Evolutionary conservation across 305 asterid species (phyloP).

Genomic region (Fraxinus latifolia): DNA sequence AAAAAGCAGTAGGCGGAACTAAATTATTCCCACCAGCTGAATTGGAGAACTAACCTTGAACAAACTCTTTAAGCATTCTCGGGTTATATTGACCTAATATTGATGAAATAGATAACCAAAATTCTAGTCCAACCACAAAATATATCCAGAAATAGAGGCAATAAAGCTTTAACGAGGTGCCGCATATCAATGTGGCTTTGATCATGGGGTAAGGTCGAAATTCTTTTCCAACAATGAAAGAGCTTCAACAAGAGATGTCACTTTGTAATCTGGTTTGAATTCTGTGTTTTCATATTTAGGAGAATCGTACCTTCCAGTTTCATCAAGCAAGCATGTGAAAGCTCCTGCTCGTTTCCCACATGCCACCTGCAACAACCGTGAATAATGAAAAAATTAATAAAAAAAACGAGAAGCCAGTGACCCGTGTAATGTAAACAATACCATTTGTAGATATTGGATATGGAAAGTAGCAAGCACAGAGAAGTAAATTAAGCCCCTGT

Average conservation of each 20-base stretch:
- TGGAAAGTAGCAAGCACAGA: background rate
- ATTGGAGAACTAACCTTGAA: background rate
- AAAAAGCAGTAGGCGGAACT: background rate
- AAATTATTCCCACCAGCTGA: background rate
- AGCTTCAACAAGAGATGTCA: constrained; percentile 69
- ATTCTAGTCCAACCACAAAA: constrained; percentile 7
- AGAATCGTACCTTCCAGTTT: constrained; percentile 76
- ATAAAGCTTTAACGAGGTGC: background rate
- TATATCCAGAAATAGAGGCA: background rate
- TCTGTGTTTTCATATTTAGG: constrained; percentile 52
- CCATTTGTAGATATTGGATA: background rate
- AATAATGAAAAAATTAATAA: too few species aligned
- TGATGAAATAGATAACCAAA: background rate
- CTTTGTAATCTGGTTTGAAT: constrained; percentile 75
- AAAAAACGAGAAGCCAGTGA: too few species aligned
- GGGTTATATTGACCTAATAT: background rate
- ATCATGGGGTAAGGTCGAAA: constrained; percentile 55
- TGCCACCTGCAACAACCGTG: constrained; percentile 51
- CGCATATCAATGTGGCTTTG: background rate
- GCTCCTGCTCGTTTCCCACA: constrained; percentile 94
- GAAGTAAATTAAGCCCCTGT: background rate
- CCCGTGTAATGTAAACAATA: too few species aligned
- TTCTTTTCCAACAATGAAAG: constrained; percentile 52
- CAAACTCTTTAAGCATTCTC: background rate
- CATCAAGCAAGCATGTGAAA: constrained; percentile 79